Evolutionary conservation across 2,329 filamentous ascomycete species (phyloP), one percentile per base, ranked within the genome.

Genomic region (Tolypocladium endophyticum): DNA sequence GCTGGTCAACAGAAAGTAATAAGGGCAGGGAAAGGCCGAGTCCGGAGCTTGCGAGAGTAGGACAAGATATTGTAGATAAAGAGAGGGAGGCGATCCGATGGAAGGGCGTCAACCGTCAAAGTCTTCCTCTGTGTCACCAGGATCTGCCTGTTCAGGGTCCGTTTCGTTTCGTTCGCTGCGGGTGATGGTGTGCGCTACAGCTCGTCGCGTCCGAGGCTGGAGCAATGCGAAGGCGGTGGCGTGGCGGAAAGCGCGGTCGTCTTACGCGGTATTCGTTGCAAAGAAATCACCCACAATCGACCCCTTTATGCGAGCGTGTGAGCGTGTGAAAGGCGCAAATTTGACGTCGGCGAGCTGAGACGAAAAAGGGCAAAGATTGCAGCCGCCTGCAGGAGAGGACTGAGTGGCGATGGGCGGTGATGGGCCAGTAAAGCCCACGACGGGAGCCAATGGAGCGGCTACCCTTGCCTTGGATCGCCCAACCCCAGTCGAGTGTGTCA

Each of bases 381-480:
- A 33, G 30, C 23, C 28, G 28, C 35, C 28, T 16, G 39, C 39
- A 18, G 47, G 54, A 38, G 45, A 50, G 47, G 50, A 45, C 59
- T 56, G 41, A 8, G n/a, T n/a, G 43, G n/a, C 23, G 41, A 43
- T 25, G 43, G 56, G 59, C 63, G 61, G 62, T 59, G 62, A 65
- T 60, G 62, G 30, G 38, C n/a, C 41, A 53, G 16, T n/a, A n/a
- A 30, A 23, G 50, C 50, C 33, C 50, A n/a, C 50, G 50, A 16
- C 43, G 54, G 58, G 57, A 58, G 52, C 64, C 64, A 65, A 64
- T 64, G 56, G 59, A 57, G 58, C 47, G 6, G 35, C 33, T 16
- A 41, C 58, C 62, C 58, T 64, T 55, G 62, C 36, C 54, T 60
- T 59, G 14, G 59, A 61, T 63, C 25, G 61, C 38, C 60, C 60